Percentiles rank a stretch among this genome's conserved stretches.
Conservation (phyloP, 2,329 filamentous ascomycete genomes). For the Ceratocystis lukuohia region DNA sequence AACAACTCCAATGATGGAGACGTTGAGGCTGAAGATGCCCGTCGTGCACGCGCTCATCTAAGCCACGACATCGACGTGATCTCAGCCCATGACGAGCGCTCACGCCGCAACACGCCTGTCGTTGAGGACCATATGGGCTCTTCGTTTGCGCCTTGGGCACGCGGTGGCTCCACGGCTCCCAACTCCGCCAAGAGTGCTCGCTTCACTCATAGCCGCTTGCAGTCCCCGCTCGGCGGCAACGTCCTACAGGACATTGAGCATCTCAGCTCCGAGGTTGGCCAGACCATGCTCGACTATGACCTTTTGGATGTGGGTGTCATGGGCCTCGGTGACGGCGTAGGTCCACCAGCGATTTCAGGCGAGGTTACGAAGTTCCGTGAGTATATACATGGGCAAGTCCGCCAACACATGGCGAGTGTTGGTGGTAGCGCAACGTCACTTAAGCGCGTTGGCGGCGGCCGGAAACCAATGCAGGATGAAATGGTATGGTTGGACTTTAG, state of each 20-base stretch:
- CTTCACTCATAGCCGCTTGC: slow-evolving; percentile 24
- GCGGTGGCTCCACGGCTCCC: slow-evolving; percentile 32
- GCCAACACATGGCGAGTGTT: background rate
- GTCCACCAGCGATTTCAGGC: background rate
- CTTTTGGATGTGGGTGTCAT: slow-evolving; percentile 1
- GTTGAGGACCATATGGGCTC: slow-evolving; percentile 53
- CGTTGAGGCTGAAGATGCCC: slow-evolving; percentile 1
- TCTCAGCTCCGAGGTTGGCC: slow-evolving; percentile 10
- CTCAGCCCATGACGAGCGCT: slow-evolving; percentile 12
- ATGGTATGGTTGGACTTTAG: slow-evolving; percentile 49
- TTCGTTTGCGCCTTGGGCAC: slow-evolving; percentile 41
- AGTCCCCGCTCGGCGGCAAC: slow-evolving; percentile 13
- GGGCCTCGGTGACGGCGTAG: background rate
- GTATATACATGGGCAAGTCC: slow-evolving; percentile 2
- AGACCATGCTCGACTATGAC: slow-evolving; percentile 4
- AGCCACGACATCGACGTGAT: slow-evolving; percentile 51
- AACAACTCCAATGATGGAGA: background rate
- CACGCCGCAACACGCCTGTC: slow-evolving; percentile 34
- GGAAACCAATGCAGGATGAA: background rate
- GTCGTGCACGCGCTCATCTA: background rate
- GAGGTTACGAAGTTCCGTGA: slow-evolving; percentile 4
- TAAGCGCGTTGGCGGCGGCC: background rate
- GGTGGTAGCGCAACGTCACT: slow-evolving; percentile 4
- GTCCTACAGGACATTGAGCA: slow-evolving; percentile 17
- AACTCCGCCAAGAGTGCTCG: slow-evolving; percentile 33